Evolutionary conservation across 2,329 filamentous ascomycete genomes (phyloP), one percentile per base, ranked within the genome.

Genomic region (Xylaria sp.): DNA sequence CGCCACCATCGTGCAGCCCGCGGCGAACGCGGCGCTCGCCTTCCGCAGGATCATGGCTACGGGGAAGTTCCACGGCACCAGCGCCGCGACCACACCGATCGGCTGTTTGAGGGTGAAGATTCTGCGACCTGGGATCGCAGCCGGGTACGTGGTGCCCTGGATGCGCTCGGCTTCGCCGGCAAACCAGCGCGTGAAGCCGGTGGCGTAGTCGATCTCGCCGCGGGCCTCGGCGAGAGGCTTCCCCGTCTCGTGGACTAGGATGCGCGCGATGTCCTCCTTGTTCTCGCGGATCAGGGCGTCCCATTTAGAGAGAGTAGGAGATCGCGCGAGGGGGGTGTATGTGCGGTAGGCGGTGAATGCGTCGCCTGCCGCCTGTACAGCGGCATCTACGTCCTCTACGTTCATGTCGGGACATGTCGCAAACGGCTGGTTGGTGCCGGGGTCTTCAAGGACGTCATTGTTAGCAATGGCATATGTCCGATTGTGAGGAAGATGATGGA

Each of bases 61-160:
- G 0, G 88, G 88, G 67, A 90, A 91, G 70, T 92, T 75, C 89
- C 89, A 92, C 4, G 89, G 89, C 1, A 91, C 88, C 15, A 92
- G 77, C 0, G 89, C 89, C 0, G 84, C 89, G 0, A 85, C 82
- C 11, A 91, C 88, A 58, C 89, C 89, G 61, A 91, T 83, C 0
- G 89, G 89, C 75, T 92, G 89, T 78, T 94, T 94, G 69, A 93
- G 84, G 0, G 88, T 90, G 64, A 94, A 85, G 2, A 88, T 82
- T 12, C 90, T 82, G 5, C 90, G 80, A 33, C 87, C 86, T 0
- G 90, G 86, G 0, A 85, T 77, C 0, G 89, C 79, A 0, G 88
- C 83, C 0, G 82, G 80, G 47, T 86, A 83, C 4, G 89, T 82
- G 0, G 83, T 83, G 15, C 90, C 90, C 79, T 71, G 88, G 25